phyloP scores from a whole-genome alignment of 371 early-diverging fungal genomes.

The Coemansia sp. region DNA sequence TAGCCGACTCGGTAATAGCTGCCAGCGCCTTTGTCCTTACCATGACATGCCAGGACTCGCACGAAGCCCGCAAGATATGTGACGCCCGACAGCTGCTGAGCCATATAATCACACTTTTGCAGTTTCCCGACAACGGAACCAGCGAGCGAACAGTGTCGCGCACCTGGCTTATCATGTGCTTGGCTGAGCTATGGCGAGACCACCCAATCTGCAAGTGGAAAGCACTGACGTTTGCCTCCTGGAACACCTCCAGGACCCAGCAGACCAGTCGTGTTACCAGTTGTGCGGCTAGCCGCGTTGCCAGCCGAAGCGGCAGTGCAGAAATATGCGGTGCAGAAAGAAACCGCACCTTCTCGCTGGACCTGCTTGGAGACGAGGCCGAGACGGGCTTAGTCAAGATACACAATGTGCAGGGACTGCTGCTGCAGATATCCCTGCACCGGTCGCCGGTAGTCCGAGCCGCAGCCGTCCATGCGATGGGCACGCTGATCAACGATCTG shows the following conservation, averaged over 20 bases:
- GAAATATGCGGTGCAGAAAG: conserved; percentile 30
- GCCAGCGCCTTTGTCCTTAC: conserved; percentile 91
- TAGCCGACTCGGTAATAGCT: conserved; percentile 70
- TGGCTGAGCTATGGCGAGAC: conserved; percentile 83
- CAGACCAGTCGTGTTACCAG: conserved; percentile 52
- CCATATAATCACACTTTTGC: conserved; percentile 37
- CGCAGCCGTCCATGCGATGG: conserved; percentile 42
- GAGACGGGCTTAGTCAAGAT: too few species aligned
- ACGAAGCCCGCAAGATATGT: conserved; percentile 80
- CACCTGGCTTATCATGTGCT: conserved; percentile 86
- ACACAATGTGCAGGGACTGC: conserved; percentile 18
- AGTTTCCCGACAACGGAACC: conserved; percentile 46
- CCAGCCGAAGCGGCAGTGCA: conserved; percentile 66
- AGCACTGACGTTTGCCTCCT: conserved; percentile 73
- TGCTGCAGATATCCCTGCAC: conserved; percentile 49
- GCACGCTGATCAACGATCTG: conserved; percentile 29
- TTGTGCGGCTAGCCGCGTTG: conserved; percentile 8
- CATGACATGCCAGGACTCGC: conserved; percentile 81
- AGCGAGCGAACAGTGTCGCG: conserved; percentile 65
- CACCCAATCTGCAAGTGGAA: conserved; percentile 66
- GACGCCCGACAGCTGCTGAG: conserved; percentile 50
- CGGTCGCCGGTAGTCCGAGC: conserved; percentile 43
- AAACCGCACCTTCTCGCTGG: too few species aligned
- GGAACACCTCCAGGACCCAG: conserved; percentile 58
- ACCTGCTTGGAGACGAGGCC: too few species aligned